Evolutionary conservation across 257 asterid species (phyloP), one percentile per base, ranked within the genome.

Genomic region (Fraxinus anomala): DNA sequence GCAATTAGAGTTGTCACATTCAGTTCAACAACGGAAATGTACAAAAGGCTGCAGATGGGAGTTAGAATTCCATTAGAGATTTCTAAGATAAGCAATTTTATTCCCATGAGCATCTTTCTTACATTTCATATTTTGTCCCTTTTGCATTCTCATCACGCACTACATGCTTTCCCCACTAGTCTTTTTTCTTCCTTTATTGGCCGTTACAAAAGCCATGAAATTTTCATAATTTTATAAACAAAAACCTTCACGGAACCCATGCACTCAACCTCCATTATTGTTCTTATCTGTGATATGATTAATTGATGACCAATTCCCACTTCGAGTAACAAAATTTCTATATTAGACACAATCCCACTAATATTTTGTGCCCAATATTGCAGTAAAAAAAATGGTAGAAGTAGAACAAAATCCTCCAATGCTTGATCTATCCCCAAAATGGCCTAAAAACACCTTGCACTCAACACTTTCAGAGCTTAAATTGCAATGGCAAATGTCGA

Each of bases 401-500:
- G 74, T 19, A 16, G 87, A 79, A 68, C 65, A 72, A 17, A 66
- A 63, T 63, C 69, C 69, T 63, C 34, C 69, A 63, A 26, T 23
- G 69, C 33, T 63, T 54, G 24, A 54, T 54, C 65, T 54, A 2
- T 67, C 82, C 30, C 77, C 77, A 49, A 82, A 79, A 80, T 69
- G 84, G 79, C 71, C 80, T 70, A 36, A 40, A 74, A 71, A 21
- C 24, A 7, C 42, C 39, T 65, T 31, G 6, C 71, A 59, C 54
- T 30, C 78, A 30, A 24, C 82, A 68, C 83, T 89, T 16, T 68
- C 88, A 1, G 99, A 92, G 87, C 87, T 92, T 24, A 87, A 86
- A 82, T 65, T 82, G 1, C 99, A 94, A 79, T 74, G 91, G 73
- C 79, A 82, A 39, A 88, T 91, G 54, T 77, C 89, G 5, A 33